phyloP scores from a whole-genome alignment of 345 rosid genomes.

The Arabis hirsuta region DNA sequence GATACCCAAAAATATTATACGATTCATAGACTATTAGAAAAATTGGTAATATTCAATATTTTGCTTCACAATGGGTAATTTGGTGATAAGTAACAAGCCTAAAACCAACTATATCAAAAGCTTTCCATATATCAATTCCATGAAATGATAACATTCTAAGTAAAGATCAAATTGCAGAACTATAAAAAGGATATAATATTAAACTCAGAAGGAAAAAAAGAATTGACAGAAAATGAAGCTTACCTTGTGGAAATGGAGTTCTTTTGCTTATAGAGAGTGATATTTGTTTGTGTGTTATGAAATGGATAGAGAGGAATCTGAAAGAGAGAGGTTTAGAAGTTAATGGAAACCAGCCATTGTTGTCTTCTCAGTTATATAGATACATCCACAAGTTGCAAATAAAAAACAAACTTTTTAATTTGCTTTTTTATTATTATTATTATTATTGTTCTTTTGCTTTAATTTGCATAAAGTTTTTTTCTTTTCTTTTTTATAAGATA shows the following conservation, averaged over 20 bases:
- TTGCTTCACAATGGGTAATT: background rate
- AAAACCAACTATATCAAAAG: background rate
- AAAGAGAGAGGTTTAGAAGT: constrained; percentile 29
- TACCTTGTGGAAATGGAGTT: constrained; percentile 39
- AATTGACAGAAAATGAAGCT: background rate
- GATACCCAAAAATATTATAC: background rate
- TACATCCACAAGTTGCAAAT: constrained; percentile 33
- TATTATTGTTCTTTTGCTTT: constrained; percentile 29
- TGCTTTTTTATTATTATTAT: constrained; percentile 16
- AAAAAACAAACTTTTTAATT: background rate
- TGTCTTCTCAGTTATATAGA: constrained; percentile 37
- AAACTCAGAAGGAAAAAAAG: background rate
- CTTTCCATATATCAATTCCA: background rate
- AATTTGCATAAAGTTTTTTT: constrained; percentile 30
- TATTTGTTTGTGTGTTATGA: background rate
- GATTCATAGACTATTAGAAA: background rate
- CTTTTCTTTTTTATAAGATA: constrained; percentile 26
- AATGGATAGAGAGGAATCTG: constrained; percentile 28
- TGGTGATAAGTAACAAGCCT: constrained; percentile 14
- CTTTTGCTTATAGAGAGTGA: constrained; percentile 15
- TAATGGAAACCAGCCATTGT: constrained; percentile 37
- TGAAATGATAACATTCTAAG: background rate
- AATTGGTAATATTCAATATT: too few relatives aligned
- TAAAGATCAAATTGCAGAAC: background rate
- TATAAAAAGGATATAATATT: background rate